A percentile compares a stretch with the other conserved stretches of the same genome.
phyloP scores from a whole-genome alignment of 345 rosid genomes.

The Eucalyptus dawsonii region DNA sequence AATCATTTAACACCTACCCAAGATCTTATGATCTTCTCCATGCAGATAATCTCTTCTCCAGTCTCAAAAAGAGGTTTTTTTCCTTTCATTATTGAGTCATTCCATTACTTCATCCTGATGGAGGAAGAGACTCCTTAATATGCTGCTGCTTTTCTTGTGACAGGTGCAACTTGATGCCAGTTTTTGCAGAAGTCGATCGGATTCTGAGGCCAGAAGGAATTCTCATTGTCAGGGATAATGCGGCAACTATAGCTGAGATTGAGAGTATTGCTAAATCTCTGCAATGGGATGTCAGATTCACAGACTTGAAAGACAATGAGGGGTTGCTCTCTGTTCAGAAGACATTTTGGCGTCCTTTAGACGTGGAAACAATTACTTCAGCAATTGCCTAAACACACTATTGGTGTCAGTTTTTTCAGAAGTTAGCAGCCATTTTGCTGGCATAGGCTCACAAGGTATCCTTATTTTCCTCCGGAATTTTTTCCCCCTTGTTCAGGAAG shows the following conservation, averaged over 20 bases:
- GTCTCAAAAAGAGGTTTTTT: slow-evolving; percentile 15
- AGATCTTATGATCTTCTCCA: slow-evolving; percentile 36
- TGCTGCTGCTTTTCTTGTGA: neutral
- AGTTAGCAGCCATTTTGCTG: neutral
- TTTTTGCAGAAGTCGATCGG: slow-evolving; percentile 31
- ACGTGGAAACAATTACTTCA: neutral
- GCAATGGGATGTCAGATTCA: slow-evolving; percentile 28
- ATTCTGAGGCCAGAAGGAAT: slow-evolving; percentile 30
- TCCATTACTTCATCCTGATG: neutral
- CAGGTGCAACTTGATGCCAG: slow-evolving; percentile 21
- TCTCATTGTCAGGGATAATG: slow-evolving; percentile 21
- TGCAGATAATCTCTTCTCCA: slow-evolving; percentile 40
- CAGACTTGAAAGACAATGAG: slow-evolving; percentile 15
- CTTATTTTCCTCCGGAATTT: neutral
- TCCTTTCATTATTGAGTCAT: neutral
- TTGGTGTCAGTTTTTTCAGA: neutral
- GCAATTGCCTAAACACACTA: neutral
- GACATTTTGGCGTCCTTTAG: slow-evolving; percentile 21
- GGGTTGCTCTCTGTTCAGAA: slow-evolving; percentile 30
- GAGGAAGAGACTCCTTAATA: neutral
- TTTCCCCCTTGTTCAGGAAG: neutral
- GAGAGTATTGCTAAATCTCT: slow-evolving; percentile 14
- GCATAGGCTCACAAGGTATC: neutral
- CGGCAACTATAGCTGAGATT: slow-evolving; percentile 6
- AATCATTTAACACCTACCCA: slow-evolving; percentile 36